A percentile compares a stretch with the other conserved stretches of the same genome.
Conservation (phyloP, 2,329 filamentous ascomycete species). For the Cladosporium oxysporum region DNA sequence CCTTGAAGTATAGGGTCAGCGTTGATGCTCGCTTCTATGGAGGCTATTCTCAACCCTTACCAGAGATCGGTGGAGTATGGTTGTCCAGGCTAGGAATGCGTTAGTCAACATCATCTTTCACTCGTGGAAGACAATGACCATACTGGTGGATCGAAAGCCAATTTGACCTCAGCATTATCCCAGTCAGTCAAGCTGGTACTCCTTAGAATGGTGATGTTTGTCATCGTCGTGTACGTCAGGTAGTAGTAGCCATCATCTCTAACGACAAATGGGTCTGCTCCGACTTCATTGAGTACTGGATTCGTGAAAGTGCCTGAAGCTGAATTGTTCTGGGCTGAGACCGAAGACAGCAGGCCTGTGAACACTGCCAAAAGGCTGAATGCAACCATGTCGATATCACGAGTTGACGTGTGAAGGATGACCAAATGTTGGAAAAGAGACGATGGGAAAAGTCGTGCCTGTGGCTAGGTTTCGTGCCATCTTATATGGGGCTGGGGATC, state of each 20-base stretch:
- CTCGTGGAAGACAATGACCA: neutral
- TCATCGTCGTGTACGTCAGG: conserved; percentile 48
- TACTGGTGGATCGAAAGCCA: conserved; percentile 45
- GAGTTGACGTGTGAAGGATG: neutral
- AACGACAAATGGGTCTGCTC: conserved; percentile 51
- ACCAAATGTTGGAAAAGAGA: neutral
- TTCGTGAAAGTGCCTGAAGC: conserved; percentile 45
- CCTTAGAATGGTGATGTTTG: conserved; percentile 47
- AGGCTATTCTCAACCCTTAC: too few species aligned
- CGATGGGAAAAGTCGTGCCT: neutral
- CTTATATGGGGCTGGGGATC: neutral
- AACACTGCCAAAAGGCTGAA: conserved; percentile 18
- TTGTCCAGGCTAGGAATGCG: conserved; percentile 32
- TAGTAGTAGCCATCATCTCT: conserved; percentile 46
- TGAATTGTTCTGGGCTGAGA: conserved; percentile 26
- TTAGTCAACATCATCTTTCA: conserved; percentile 5
- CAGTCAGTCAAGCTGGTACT: conserved; percentile 47
- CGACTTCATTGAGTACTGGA: conserved; percentile 43
- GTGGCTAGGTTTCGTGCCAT: neutral
- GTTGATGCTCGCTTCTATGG: too few species aligned
- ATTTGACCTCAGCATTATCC: conserved; percentile 46
- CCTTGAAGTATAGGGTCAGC: neutral
- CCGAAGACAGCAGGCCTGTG: conserved; percentile 21
- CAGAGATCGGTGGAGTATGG: conserved; percentile 53
- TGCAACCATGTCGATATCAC: conserved; percentile 9